Evolutionary conservation across 805 yeast genomes (phyloP), one percentile per base, ranked within the genome.

Genomic region (Grigorovia yakushimaensis): DNA sequence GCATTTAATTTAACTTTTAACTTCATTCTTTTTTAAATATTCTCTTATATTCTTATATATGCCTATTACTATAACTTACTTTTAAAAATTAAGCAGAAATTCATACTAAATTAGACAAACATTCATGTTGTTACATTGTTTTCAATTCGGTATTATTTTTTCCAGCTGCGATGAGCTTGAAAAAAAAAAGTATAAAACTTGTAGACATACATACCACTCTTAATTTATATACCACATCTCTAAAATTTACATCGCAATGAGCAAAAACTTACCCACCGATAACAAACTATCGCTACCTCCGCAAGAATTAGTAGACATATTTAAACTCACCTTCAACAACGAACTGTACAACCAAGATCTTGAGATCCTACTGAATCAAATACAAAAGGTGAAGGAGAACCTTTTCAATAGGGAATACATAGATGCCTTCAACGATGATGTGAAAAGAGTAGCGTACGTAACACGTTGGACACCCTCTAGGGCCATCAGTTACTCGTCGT

Each of bases 401-500:
- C 68, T 88, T 18, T 88, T 69, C 61, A 76, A 85, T 45, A 67
- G 96, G 54, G 80, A 87, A 50, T 88, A 86, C 59, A 48, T 72
- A 4, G 67, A 69, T 10, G 96, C 96, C 0, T 88, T 88, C 61
- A 76, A 76, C 47, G 65, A 68, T 44, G 80, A 75, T 45, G 73
- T 69, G 42, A 81, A 83, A 54, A 70, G 94, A 45, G 75, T 74
- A 51, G 95, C 94, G 0, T 88, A 88, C 57, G 84, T 81, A 18
- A 76, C 82, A 19, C 69, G 96, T 54, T 88, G 96, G 96, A 75
- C 93, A 0, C 89, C 96, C 0, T 78, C 93, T 0, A 69, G 96
- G 47, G 81, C 95, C 0, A 68, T 86, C 42, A 80, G 87, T 0
- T 88, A 88, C 60, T 64, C 83, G 2, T 77, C 88, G 1, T 69